Conservation (phyloP, 345 rosid genomes). For the Aquilaria yunnanensis region DNA sequence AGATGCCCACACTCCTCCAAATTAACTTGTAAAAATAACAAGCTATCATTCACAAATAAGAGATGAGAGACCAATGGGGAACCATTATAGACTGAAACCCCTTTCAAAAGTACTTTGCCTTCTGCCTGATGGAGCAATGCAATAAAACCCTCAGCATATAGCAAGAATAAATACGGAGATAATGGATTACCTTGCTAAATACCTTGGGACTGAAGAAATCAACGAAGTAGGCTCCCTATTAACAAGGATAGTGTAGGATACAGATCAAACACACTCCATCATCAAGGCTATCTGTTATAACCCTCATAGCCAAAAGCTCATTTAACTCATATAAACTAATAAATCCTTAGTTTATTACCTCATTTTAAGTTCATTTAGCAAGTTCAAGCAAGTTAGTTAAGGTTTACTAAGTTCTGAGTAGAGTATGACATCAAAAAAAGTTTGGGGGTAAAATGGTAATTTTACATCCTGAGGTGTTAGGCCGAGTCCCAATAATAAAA, state of each 20-base stretch:
- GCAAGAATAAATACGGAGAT: too few relatives aligned
- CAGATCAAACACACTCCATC: neutral
- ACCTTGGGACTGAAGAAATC: neutral
- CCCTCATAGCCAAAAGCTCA: neutral
- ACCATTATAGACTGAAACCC: neutral
- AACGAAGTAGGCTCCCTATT: neutral
- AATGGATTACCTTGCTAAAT: neutral
- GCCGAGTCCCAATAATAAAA: too few relatives aligned
- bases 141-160: neutral
- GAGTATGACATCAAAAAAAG: too few relatives aligned
- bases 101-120: neutral
- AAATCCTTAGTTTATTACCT: too few relatives aligned
- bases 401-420: too few relatives aligned
- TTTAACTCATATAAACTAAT: too few relatives aligned
- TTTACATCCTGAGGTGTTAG: too few relatives aligned
- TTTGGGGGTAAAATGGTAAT: too few relatives aligned
- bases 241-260: neutral
- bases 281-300: neutral
- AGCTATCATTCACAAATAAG: neutral
- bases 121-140: neutral
- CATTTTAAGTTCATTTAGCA: too few relatives aligned
- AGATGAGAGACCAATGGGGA: neutral
- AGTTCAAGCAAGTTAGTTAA: too few relatives aligned
- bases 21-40: neutral
- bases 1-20: neutral